Conservation (phyloP, 441 rosid genomes). For the Jatropha podagrica region DNA sequence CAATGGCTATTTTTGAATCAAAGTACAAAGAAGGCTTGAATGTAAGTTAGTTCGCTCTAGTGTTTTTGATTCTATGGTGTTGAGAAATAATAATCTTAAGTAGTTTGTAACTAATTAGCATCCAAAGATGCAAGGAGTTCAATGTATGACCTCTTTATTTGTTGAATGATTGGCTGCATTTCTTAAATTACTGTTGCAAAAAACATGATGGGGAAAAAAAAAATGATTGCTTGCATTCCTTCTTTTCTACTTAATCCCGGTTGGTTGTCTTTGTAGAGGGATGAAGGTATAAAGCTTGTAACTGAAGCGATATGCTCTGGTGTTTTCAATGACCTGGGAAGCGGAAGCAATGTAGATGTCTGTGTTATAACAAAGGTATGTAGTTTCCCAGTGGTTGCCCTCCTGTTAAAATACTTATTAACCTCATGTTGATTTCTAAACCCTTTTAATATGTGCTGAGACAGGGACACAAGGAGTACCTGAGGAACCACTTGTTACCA, state of each 20-base stretch:
- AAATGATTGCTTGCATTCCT: not conserved
- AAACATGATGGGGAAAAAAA: not conserved
- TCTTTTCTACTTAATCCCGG: slow-evolving; percentile 1
- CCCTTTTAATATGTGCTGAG: slow-evolving; percentile 19
- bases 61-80: not conserved
- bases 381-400: slow-evolving; percentile 8
- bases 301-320: slow-evolving; percentile 87
- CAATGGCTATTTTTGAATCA: slow-evolving; percentile 91
- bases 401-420: not conserved
- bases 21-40: slow-evolving; percentile 87
- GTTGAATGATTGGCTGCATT: not conserved
- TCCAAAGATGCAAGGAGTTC: not conserved
- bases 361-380: slow-evolving; percentile 95
- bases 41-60: slow-evolving; percentile 43
- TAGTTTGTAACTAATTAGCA: not conserved
- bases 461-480: slow-evolving; percentile 86
- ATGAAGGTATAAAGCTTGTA: slow-evolving; percentile 81
- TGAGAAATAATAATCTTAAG: not conserved
- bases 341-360: slow-evolving; percentile 98
- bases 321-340: slow-evolving; percentile 91
- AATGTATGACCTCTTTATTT: not conserved
- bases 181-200: not conserved
- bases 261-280: slow-evolving; percentile 50
- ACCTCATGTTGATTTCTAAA: slow-evolving; percentile 19
- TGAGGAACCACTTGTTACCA: slow-evolving; percentile 86